Percentiles rank a stretch among this genome's conserved stretches.
Evolutionary conservation across 176 grass and related monocot species (phyloP).

Genomic region (Cenchrus americanus): DNA sequence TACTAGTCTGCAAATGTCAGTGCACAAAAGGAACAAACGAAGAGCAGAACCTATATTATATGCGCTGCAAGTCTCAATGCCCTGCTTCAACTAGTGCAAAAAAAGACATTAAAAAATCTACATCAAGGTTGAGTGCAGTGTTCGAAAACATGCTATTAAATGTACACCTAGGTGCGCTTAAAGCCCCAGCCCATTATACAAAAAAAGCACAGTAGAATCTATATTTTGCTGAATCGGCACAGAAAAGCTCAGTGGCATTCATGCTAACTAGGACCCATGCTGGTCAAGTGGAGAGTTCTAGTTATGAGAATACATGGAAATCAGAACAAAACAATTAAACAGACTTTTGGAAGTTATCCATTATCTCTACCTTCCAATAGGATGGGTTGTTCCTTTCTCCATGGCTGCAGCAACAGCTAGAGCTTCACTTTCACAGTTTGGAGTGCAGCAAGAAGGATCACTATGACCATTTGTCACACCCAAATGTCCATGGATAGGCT

Average conservation of each 20-base stretch:
- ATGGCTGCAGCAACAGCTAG: constrained; percentile 96
- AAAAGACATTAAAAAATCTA: constrained; percentile 17
- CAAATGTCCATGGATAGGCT: constrained; percentile 93
- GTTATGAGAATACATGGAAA: constrained; percentile 5
- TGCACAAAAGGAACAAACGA: constrained; percentile 8
- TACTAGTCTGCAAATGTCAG: background rate
- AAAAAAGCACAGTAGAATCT: too few species aligned
- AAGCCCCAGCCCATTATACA: too few species aligned
- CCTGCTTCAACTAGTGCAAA: background rate
- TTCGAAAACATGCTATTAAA: too few species aligned
- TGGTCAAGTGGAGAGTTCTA: background rate
- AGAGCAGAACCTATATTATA: background rate
- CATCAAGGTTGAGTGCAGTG: background rate
- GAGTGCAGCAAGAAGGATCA: constrained; percentile 69
- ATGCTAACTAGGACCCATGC: background rate
- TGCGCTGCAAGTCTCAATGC: background rate
- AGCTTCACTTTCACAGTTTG: constrained; percentile 98
- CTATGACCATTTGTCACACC: constrained; percentile 42
- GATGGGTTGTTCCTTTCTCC: constrained; percentile 98
- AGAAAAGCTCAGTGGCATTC: background rate
- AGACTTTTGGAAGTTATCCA: background rate
- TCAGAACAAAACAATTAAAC: constrained; percentile 10
- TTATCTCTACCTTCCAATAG: constrained; percentile 81
- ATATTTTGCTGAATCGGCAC: background rate
- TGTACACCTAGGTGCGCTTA: too few species aligned